A percentile compares a stretch with the other conserved stretches of the same genome.
Conservation (phyloP, 805 yeast species). For the Limtongia smithiae region DNA sequence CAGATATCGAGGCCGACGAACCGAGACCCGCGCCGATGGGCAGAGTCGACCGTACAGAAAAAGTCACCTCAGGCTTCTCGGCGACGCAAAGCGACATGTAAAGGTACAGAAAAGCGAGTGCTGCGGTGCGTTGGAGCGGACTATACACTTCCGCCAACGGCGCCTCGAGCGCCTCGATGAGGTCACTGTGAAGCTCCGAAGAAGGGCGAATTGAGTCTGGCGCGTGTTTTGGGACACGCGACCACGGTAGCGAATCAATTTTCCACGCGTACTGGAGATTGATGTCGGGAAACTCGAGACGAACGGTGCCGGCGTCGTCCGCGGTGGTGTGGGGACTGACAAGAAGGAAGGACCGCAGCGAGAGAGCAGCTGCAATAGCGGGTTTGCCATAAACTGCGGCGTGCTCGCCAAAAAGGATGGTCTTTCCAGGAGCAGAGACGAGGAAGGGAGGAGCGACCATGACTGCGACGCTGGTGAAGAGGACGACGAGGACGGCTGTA, state of each 20-base stretch:
- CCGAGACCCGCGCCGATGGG: slow-evolving; percentile 98
- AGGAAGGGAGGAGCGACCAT: slow-evolving; percentile 49
- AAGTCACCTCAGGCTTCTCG: slow-evolving; percentile 49
- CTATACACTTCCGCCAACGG: slow-evolving; percentile 47
- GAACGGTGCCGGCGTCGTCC: slow-evolving; percentile 44
- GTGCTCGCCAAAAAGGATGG: slow-evolving; percentile 93
- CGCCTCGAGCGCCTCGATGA: slow-evolving; percentile 49
- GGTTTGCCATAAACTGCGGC: slow-evolving; percentile 92
- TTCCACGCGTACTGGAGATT: slow-evolving; percentile 63
- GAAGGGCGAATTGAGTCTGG: slow-evolving; percentile 16
- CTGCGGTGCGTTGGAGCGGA: slow-evolving; percentile 69
- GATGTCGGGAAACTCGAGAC: slow-evolving; percentile 82
- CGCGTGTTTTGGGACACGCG: slow-evolving; percentile 33
- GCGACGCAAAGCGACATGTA: slow-evolving; percentile 56
- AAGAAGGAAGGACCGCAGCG: slow-evolving; percentile 75
- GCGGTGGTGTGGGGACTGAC: slow-evolving; percentile 47
- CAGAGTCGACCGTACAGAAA: slow-evolving; percentile 71
- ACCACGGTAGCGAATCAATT: slow-evolving; percentile 60
- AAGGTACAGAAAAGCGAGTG: slow-evolving; percentile 78
- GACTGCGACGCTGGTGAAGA: too few species aligned
- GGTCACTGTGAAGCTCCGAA: slow-evolving; percentile 54
- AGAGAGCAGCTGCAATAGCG: slow-evolving; percentile 92
- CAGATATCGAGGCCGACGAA: slow-evolving; percentile 86
- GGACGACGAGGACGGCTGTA: too few species aligned
- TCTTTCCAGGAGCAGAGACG: slow-evolving; percentile 95